Evolutionary conservation across 345 rosid genomes (phyloP).

Genomic region (Sisymbrium irio): DNA sequence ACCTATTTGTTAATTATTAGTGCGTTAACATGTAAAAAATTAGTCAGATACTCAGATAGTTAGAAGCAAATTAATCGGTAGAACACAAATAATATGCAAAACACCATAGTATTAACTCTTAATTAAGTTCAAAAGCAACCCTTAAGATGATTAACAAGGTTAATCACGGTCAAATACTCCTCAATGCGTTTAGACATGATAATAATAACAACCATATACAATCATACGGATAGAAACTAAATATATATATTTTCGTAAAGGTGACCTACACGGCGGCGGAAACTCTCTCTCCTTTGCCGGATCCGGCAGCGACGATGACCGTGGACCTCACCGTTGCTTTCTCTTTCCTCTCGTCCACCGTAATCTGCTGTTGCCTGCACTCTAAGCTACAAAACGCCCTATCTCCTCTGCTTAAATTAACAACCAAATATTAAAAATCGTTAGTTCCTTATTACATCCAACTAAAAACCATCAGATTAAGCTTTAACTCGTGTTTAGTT

Average conservation of each 20-base stretch:
- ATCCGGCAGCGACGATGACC: background rate
- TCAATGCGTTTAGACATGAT: slow-evolving; percentile 10
- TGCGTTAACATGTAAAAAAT: background rate
- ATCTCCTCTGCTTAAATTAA: slow-evolving; percentile 55
- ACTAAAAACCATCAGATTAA: background rate
- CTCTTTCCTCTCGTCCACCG: slow-evolving; percentile 64
- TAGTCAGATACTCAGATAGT: background rate
- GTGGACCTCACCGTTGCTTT: slow-evolving; percentile 22
- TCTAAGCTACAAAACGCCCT: slow-evolving; percentile 84
- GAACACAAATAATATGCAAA: slow-evolving; percentile 4
- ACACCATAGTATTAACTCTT: background rate
- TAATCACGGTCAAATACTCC: background rate
- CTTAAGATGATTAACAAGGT: background rate
- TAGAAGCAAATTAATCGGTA: background rate
- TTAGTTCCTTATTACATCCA: background rate
- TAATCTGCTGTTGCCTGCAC: slow-evolving; percentile 73
- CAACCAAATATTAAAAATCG: background rate
- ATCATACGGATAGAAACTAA: background rate
- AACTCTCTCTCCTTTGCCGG: slow-evolving; percentile 15
- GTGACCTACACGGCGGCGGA: slow-evolving; percentile 27
- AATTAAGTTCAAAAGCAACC: background rate
- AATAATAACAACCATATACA: slow-evolving; percentile 7
- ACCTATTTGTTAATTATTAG: background rate
- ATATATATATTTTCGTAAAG: background rate
- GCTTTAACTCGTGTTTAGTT: background rate